Base-by-base conservation (phyloP, 2,329 filamentous ascomycete genomes). In the Exserohilum rostratum region DNA sequence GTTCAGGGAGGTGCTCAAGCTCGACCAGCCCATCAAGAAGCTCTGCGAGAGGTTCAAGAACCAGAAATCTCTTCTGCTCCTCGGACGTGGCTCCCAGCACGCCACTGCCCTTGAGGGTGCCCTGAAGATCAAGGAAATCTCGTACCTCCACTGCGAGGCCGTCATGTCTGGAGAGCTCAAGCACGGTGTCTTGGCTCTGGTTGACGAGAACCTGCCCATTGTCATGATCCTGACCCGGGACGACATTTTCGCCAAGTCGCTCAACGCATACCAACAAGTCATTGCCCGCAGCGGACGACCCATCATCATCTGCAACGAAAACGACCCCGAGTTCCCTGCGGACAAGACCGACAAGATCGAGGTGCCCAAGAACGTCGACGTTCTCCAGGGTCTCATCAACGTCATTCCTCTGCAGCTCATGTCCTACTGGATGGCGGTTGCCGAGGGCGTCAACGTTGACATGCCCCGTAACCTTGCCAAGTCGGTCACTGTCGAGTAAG, bases 121-220 rank as follows among this genome's bases (percentile, higher is more conserved):
- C 45, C 84, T 99, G 67, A 99, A 99, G 85, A 99, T 99, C 80
- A 99, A 99, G 86, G 95, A 99, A 82, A 99, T 99, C 71, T 98
- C 93, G 15, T 99, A 99, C 80, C 90, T 99, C 56, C 95, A 99
- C 80, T 99, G 95, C 79, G 95, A 99, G 82, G 95, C 95, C 69
- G 95, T 99, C 83, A 99, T 99, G 95, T 98, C 95, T 62, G 95
- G 95, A 79, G 95, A 99, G 82, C 86, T 99, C 70, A 99, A 99
- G 87, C 95, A 99, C 79, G 95, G 95, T 83, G 95, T 99, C 47
- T 83, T 99, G 74, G 95, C 95, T 48, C 85, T 99, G 60, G 95
- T 99, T 56, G 95, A 99, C 71, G 95, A 99, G 85, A 93, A 96
- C 80, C 87, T 99, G 33, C 95, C 95, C 60, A 99, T 99, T 77